Conservation (phyloP, 345 rosid genomes). For the Lepidium didymum region DNA sequence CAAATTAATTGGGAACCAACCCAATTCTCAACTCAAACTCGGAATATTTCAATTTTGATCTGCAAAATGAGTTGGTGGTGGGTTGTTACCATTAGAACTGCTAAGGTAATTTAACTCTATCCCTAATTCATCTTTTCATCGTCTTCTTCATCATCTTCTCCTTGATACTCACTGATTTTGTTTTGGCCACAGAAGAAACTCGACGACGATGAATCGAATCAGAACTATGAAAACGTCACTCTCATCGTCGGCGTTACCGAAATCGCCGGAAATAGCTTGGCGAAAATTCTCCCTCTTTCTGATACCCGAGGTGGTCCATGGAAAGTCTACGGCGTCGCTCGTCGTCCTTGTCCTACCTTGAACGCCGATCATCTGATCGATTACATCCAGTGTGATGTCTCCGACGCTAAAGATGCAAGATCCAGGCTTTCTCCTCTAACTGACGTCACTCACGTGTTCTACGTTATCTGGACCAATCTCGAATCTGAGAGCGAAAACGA, state of each 20-base stretch:
- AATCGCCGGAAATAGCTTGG: slow-evolving; percentile 82
- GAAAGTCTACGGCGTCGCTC: slow-evolving; percentile 94
- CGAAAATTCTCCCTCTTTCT: slow-evolving; percentile 79
- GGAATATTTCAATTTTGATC: too few species aligned
- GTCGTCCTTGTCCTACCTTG: slow-evolving; percentile 76
- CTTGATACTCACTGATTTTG: neutral
- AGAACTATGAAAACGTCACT: slow-evolving; percentile 57
- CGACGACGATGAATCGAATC: slow-evolving; percentile 52
- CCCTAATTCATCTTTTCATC: neutral
- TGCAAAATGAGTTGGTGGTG: slow-evolving; percentile 53
- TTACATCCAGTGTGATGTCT: slow-evolving; percentile 81
- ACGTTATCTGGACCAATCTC: slow-evolving; percentile 53
- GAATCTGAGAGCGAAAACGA: slow-evolving; percentile 55
- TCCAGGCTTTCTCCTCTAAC: slow-evolving; percentile 56
- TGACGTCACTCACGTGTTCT: slow-evolving; percentile 77
- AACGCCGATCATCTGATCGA: slow-evolving; percentile 65
- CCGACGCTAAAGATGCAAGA: slow-evolving; percentile 35
- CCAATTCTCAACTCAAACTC: neutral
- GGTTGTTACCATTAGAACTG: slow-evolving; percentile 48
- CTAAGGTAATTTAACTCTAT: slow-evolving; percentile 24
- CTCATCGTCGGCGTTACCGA: slow-evolving; percentile 82
- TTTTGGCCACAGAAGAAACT: slow-evolving; percentile 48
- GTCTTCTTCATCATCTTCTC: neutral
- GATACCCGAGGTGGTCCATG: slow-evolving; percentile 93
- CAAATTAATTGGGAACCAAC: too few species aligned